Evolutionary conservation across 768 basidiomycete species (phyloP).

Genomic region (Nidularia sp.): DNA sequence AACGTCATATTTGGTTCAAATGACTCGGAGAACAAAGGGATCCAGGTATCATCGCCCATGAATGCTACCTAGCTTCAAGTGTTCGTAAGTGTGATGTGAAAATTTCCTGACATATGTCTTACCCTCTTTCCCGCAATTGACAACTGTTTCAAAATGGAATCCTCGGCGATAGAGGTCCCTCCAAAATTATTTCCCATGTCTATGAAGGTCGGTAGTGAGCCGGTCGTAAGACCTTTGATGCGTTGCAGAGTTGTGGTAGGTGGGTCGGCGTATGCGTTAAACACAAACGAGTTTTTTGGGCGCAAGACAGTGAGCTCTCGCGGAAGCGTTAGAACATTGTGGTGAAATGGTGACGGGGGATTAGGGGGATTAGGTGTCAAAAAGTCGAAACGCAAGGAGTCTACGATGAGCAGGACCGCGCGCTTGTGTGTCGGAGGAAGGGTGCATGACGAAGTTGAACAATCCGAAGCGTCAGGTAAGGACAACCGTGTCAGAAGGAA

Average conservation of each 20-base stretch:
- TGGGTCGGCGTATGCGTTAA: conserved; percentile 89
- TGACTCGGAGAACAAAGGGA: conserved; percentile 75
- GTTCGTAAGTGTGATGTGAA: not conserved
- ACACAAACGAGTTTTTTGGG: conserved; percentile 78
- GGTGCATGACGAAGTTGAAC: conserved; percentile 35
- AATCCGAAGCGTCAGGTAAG: conserved; percentile 50
- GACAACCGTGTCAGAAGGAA: conserved; percentile 84
- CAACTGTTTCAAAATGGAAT: conserved; percentile 81
- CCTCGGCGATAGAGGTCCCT: conserved; percentile 80
- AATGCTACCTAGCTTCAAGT: conserved; percentile 60
- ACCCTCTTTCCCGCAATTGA: conserved; percentile 57
- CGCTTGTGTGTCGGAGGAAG: conserved; percentile 68
- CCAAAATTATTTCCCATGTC: conserved; percentile 94
- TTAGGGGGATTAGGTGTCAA: conserved; percentile 65
- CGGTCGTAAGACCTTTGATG: conserved; percentile 92
- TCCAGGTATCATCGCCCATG: conserved; percentile 98
- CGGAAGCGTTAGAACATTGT: conserved; percentile 80
- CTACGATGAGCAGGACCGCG: conserved; percentile 84
- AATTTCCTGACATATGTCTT: conserved; percentile 11
- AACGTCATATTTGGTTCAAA: conserved; percentile 73
- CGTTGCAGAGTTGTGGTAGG: conserved; percentile 94
- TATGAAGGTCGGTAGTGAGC: conserved; percentile 92
- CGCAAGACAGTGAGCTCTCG: conserved; percentile 56
- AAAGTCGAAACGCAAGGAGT: conserved; percentile 93
- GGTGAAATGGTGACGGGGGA: conserved; percentile 66